Conservation (phyloP, 2,329 filamentous ascomycete species). For the Bipolaris bicolor region DNA sequence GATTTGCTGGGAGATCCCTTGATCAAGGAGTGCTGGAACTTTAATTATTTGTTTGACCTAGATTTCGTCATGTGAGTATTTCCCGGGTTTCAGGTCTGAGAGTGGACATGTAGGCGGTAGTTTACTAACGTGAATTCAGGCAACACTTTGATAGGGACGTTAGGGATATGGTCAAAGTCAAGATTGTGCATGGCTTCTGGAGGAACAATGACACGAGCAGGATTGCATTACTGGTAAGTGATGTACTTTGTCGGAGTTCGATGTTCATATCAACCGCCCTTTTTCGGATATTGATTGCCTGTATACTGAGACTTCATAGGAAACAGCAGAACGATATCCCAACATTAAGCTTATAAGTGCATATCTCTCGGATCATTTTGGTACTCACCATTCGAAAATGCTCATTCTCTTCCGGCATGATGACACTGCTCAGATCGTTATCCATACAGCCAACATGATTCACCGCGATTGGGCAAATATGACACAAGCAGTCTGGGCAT, state of each 20-base stretch:
- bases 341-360: conserved; percentile 76
- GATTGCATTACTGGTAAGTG: conserved; percentile 62
- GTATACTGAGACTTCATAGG: conserved; percentile 52
- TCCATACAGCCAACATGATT: conserved; percentile 95
- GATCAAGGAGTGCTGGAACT: conserved; percentile 74
- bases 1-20: conserved; percentile 77
- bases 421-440: conserved; percentile 75
- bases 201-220: conserved; percentile 69
- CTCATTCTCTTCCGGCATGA: conserved; percentile 80
- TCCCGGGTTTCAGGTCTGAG: neutral
- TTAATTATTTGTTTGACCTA: conserved; percentile 70
- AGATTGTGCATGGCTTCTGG: conserved; percentile 69
- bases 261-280: too few relatives aligned
- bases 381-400: conserved; percentile 89
- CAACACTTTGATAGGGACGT: conserved; percentile 64
- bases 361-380: conserved; percentile 82
- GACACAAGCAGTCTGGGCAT: conserved; percentile 83
- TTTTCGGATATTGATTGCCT: neutral
- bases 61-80: conserved; percentile 62
- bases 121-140: conserved; percentile 30
- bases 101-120: neutral
- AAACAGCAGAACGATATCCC: conserved; percentile 64
- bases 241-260: neutral
- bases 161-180: conserved; percentile 58
- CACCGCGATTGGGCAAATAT: conserved; percentile 84